Evolutionary conservation across 257 asterid genomes (phyloP).

Genomic region (Ilex aquifolium): DNA sequence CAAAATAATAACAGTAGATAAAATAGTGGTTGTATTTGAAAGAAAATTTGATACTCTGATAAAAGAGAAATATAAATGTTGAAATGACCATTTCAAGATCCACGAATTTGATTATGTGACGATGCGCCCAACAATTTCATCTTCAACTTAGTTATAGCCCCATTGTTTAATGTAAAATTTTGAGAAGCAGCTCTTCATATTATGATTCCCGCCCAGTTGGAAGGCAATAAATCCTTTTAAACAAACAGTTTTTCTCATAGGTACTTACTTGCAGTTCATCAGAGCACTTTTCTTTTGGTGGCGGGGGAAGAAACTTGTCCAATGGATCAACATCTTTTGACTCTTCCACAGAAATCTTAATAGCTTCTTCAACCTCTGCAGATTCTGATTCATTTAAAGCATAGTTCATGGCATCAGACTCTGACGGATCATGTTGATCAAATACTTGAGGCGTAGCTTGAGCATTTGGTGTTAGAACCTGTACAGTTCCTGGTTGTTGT

Average conservation of each 20-base stretch:
- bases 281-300: constrained; percentile 67
- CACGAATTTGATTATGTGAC: no score
- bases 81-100: no score
- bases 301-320: constrained; percentile 72
- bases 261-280: constrained; percentile 81
- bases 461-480: constrained; percentile 38
- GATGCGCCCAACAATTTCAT: no score
- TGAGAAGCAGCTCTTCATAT: neutral
- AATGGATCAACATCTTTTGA: constrained; percentile 46
- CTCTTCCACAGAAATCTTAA: constrained; percentile 44
- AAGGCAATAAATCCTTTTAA: neutral
- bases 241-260: neutral
- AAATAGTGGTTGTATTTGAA: no score
- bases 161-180: neutral
- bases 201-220: neutral
- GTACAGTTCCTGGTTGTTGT: constrained; percentile 39
- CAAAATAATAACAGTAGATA: no score
- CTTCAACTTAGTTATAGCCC: neutral
- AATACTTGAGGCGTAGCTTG: constrained; percentile 41
- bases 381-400: constrained; percentile 36
- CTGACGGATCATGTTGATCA: constrained; percentile 41
- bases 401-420: constrained; percentile 26
- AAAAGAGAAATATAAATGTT: no score
- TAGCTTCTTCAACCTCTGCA: constrained; percentile 44
- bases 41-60: no score